These are phyloP conservation scores for Thermoascus crustaceus DNA, from an alignment of 2,329 filamentous ascomycete species.

Conservation along the genomic window DNA sequence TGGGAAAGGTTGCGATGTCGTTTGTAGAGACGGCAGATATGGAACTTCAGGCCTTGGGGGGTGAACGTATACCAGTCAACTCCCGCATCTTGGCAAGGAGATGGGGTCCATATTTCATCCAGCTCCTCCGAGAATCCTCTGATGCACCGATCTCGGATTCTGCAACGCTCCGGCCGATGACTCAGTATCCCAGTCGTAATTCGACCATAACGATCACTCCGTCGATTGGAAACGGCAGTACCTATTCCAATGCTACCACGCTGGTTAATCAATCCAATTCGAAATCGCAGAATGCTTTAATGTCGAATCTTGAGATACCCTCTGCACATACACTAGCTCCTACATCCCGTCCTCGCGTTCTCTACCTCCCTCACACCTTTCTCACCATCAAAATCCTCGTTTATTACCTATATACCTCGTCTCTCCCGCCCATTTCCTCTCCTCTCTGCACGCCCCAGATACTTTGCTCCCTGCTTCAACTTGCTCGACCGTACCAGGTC, in stretches of 20 bases:
- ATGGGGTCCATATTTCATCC: conserved; percentile 95
- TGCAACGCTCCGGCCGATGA: conserved; percentile 61
- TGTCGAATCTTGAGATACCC: conserved; percentile 42
- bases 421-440: conserved; percentile 67
- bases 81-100: conserved; percentile 77
- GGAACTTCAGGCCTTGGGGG: conserved; percentile 87
- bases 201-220: conserved; percentile 81
- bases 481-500: conserved; percentile 85
- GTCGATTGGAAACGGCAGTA: conserved; percentile 35
- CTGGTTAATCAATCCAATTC: conserved; percentile 24
- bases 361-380: conserved; percentile 89
- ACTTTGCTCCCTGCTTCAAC: conserved; percentile 86
- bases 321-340: conserved; percentile 48
- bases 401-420: conserved; percentile 88
- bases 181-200: conserved; percentile 56
- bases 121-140: conserved; percentile 72
- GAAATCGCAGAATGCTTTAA: conserved; percentile 24
- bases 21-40: conserved; percentile 89
- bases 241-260: conserved; percentile 36
- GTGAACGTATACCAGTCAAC: conserved; percentile 87
- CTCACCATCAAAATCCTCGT: conserved; percentile 83
- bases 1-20: conserved; percentile 71
- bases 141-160: conserved; percentile 64
- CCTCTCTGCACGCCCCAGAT: conserved; percentile 88
- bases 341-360: conserved; percentile 64